phyloP scores from a whole-genome alignment of 192 early-diverging fungal species.

The Chytriomyces confervae region DNA sequence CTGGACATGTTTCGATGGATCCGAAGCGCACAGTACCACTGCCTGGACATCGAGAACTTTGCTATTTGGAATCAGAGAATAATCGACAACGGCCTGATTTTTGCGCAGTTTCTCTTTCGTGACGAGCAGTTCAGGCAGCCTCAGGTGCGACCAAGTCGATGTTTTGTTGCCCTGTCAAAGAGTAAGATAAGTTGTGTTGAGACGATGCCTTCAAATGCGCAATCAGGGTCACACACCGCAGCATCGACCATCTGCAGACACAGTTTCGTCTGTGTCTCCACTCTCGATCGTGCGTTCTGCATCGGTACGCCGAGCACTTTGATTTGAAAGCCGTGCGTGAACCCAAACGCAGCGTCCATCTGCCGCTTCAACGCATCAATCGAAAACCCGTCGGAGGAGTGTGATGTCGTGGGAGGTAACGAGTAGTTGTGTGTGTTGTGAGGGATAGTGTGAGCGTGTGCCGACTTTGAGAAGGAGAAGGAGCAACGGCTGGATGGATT shows the following conservation, averaged over 20 bases:
- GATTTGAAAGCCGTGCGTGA: conserved; percentile 10
- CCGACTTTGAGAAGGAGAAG: neutral
- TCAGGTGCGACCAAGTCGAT: conserved; percentile 80
- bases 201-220: neutral
- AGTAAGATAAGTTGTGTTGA: neutral
- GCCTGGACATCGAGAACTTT: conserved; percentile 76
- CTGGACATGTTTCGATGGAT: conserved; percentile 73
- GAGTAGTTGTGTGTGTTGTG: neutral
- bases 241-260: conserved; percentile 75
- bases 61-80: conserved; percentile 33
- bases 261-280: conserved; percentile 95
- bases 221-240: neutral
- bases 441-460: neutral
- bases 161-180: conserved; percentile 64
- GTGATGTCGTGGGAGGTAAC: neutral
- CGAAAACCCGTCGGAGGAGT: conserved; percentile 2
- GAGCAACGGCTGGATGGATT: neutral
- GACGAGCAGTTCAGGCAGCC: conserved; percentile 82
- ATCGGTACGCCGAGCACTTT: conserved; percentile 52
- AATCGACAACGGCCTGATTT: conserved; percentile 43
- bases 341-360: conserved; percentile 32
- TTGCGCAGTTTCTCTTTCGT: conserved; percentile 70
- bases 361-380: conserved; percentile 20
- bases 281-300: conserved; percentile 75
- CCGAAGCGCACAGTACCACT: conserved; percentile 83